A percentile compares a stretch with the other conserved stretches of the same genome.
Evolutionary conservation across 2,329 filamentous ascomycete genomes (phyloP).

Genomic region (Bipolaris gigantea): DNA sequence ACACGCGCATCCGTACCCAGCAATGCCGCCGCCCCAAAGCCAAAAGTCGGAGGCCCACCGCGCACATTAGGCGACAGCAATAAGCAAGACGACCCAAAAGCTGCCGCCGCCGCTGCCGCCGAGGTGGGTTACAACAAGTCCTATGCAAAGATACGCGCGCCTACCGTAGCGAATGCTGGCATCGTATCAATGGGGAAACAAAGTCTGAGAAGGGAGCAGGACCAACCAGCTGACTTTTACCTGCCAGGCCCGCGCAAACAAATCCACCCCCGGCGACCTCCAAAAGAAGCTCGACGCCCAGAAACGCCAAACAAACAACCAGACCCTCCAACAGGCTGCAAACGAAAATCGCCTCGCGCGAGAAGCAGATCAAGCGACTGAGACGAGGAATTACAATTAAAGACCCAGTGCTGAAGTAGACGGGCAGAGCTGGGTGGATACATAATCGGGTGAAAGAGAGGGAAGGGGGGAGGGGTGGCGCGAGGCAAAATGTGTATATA

Average conservation of each 20-base stretch:
- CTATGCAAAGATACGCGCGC: neutral
- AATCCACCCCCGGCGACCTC: conserved; percentile 55
- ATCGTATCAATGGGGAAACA: neutral
- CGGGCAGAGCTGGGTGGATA: too few relatives aligned
- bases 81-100: conserved; percentile 62
- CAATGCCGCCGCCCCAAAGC: conserved; percentile 33
- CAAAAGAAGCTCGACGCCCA: conserved; percentile 71
- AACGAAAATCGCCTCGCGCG: conserved; percentile 65
- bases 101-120: conserved; percentile 77
- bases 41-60: conserved; percentile 52
- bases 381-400: conserved; percentile 61
- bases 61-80: conserved; percentile 64
- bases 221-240: too few relatives aligned
- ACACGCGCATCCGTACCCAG: conserved; percentile 45
- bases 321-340: conserved; percentile 70
- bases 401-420: too few relatives aligned
- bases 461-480: too few relatives aligned
- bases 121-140: conserved; percentile 63
- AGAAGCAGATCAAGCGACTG: conserved; percentile 66
- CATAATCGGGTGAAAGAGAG: too few relatives aligned
- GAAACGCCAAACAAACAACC: conserved; percentile 70
- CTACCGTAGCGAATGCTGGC: conserved; percentile 16
- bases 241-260: conserved; percentile 66
- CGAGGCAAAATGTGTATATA: too few relatives aligned
- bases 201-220: neutral